These are phyloP conservation scores for Mimosa bimucronata DNA, from an alignment of 306 rosid genomes.

Conservation along the genomic window DNA sequence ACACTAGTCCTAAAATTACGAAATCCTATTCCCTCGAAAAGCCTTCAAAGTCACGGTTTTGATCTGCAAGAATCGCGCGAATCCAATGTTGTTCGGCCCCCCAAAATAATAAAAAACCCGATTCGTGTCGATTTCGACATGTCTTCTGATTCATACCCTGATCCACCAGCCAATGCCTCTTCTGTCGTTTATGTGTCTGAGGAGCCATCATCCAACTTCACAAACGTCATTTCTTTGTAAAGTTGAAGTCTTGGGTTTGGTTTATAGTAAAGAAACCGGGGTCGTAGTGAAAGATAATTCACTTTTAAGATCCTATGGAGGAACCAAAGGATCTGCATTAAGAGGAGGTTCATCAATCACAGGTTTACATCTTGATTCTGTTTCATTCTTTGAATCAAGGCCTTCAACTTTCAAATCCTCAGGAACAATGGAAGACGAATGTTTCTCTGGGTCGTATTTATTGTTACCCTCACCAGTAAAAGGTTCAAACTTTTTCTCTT, in stretches of 20 bases:
- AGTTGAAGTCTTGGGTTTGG: constrained; percentile 64
- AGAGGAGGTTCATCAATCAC: constrained; percentile 49
- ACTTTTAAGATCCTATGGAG: constrained; percentile 86
- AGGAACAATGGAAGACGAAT: constrained; percentile 23
- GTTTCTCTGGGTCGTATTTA: no score
- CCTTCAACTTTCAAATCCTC: constrained; percentile 39
- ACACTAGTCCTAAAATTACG: no score
- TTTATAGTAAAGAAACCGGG: constrained; percentile 79
- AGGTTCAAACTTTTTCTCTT: constrained; percentile 36
- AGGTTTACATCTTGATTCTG: constrained; percentile 30
- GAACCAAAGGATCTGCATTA: constrained; percentile 63
- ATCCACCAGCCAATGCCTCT: constrained; percentile 56
- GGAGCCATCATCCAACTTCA: constrained; percentile 56
- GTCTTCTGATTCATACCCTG: constrained; percentile 60
- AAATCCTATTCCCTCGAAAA: no score
- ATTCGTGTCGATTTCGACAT: no score
- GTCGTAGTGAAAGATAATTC: constrained; percentile 82
- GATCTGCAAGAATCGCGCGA: no score
- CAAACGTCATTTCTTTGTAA: constrained; percentile 34
- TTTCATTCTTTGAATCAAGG: constrained; percentile 30
- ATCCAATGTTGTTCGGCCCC: no score
- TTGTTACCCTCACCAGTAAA: constrained; percentile 10
- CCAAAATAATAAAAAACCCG: no score
- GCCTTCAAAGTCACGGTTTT: no score
- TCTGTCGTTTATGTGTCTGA: constrained; percentile 66